These are phyloP conservation scores for Coemansia interrupta DNA, from an alignment of 192 early-diverging fungal species.

Conservation along the genomic window DNA sequence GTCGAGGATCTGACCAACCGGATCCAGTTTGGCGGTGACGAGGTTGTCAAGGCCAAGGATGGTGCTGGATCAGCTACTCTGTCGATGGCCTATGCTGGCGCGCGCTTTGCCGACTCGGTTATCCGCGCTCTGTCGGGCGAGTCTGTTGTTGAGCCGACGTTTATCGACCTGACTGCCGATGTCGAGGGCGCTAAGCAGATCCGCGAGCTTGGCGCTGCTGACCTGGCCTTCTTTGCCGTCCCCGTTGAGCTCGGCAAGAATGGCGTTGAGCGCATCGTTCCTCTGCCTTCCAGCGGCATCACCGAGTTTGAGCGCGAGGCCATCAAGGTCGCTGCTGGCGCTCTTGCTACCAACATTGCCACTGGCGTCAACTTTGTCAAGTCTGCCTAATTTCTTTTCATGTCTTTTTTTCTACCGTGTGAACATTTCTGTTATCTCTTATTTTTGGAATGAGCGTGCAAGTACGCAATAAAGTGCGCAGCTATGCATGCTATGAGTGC, in stretches of 20 bases:
- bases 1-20: conserved; percentile 84
- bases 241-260: conserved; percentile 68
- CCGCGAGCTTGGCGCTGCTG: conserved; percentile 54
- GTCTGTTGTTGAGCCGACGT: conserved; percentile 85
- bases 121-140: conserved; percentile 70
- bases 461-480: neutral
- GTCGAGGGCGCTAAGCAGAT: conserved; percentile 47
- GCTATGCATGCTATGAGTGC: no score
- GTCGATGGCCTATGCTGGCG: conserved; percentile 83
- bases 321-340: conserved; percentile 68
- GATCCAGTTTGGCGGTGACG: conserved; percentile 97
- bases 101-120: conserved; percentile 84
- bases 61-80: conserved; percentile 84
- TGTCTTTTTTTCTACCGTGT: conserved; percentile 4
- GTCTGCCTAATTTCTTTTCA: conserved; percentile 11
- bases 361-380: conserved; percentile 84
- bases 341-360: conserved; percentile 83
- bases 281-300: conserved; percentile 61
- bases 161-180: conserved; percentile 53
- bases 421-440: conserved; percentile 1
- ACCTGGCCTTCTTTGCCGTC: conserved; percentile 68
- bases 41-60: conserved; percentile 97
- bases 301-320: conserved; percentile 80
- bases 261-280: conserved; percentile 85
- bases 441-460: neutral